Evolutionary conservation across 2,329 filamentous ascomycete genomes (phyloP).

Genomic region (Fulvia fulva): DNA sequence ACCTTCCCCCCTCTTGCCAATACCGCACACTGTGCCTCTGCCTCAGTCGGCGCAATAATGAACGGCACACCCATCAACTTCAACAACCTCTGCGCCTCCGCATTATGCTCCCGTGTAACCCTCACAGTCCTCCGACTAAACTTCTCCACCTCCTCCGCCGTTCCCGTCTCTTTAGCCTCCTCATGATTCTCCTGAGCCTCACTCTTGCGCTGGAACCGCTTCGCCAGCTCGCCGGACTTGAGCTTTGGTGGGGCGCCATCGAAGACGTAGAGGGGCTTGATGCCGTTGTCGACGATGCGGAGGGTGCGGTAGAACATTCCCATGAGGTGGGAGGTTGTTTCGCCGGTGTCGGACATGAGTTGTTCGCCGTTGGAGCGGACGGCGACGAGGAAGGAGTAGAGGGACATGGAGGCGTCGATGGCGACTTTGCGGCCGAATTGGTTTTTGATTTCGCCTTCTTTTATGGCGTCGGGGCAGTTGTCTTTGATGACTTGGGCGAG

Average conservation of each 20-base stretch:
- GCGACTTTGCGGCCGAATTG: slow-evolving; percentile 94
- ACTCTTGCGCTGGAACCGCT: slow-evolving; percentile 90
- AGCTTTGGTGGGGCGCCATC: slow-evolving; percentile 95
- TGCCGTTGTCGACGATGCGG: slow-evolving; percentile 96
- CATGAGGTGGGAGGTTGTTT: slow-evolving; percentile 98
- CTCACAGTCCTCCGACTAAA: slow-evolving; percentile 90
- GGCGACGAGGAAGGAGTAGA: slow-evolving; percentile 97
- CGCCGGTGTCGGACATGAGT: slow-evolving; percentile 88
- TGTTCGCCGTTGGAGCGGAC: slow-evolving; percentile 96
- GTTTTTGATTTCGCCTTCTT: slow-evolving; percentile 96
- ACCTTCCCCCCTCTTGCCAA: slow-evolving; percentile 90
- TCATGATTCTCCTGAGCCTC: slow-evolving; percentile 87
- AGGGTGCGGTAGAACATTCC: slow-evolving; percentile 99
- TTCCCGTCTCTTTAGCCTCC: slow-evolving; percentile 95
- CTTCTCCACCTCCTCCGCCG: slow-evolving; percentile 95
- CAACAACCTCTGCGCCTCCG: slow-evolving; percentile 83
- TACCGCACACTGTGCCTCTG: slow-evolving; percentile 91
- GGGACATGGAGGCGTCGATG: slow-evolving; percentile 73
- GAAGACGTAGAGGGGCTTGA: slow-evolving; percentile 97
- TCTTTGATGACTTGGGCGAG: slow-evolving; percentile 48
- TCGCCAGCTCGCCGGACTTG: slow-evolving; percentile 94
- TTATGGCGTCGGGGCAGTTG: slow-evolving; percentile 90
- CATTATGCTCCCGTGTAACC: slow-evolving; percentile 95
- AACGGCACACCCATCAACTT: slow-evolving; percentile 96
- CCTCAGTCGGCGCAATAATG: slow-evolving; percentile 92